Conservation (phyloP, 139 green algal genomes). For the Raphidocelis subcapitata region DNA sequence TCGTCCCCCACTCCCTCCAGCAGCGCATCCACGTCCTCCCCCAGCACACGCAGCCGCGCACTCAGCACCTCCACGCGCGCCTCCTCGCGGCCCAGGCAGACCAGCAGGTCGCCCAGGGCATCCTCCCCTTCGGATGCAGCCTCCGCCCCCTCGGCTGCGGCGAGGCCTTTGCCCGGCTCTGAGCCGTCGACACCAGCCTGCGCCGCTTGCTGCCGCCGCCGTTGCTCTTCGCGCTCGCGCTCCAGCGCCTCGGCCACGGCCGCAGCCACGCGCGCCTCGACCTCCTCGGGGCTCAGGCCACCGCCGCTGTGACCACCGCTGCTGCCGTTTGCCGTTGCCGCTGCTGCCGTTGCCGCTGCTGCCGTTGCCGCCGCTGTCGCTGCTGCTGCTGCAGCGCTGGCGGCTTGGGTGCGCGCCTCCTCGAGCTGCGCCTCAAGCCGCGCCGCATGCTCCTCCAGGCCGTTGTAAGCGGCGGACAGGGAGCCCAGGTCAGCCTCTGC, state of each 20-base stretch:
- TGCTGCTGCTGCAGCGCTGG: slow-evolving; percentile 13
- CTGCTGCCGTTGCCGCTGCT: slow-evolving; percentile 11
- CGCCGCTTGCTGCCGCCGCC: slow-evolving; percentile 2
- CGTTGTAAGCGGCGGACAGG: slow-evolving; percentile 74
- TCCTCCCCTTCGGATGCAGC: slow-evolving; percentile 59
- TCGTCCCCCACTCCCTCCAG: slow-evolving; percentile 34
- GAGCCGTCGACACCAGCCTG: background rate
- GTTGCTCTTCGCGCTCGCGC: background rate
- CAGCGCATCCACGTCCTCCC: slow-evolving; percentile 69
- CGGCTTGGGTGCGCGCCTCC: slow-evolving; percentile 13
- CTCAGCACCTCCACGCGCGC: slow-evolving; percentile 36
- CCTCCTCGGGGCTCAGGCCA: background rate
- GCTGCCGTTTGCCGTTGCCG: background rate
- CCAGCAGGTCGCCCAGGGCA: slow-evolving; percentile 81
- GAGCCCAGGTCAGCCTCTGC: slow-evolving; percentile 61
- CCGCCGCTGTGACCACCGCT: background rate
- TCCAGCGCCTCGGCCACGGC: slow-evolving; percentile 1
- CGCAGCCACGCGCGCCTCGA: background rate
- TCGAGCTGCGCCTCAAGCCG: slow-evolving; percentile 54
- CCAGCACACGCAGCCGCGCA: slow-evolving; percentile 48
- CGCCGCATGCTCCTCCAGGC: slow-evolving; percentile 65
- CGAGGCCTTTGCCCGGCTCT: slow-evolving; percentile 20
- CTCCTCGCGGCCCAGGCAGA: slow-evolving; percentile 70
- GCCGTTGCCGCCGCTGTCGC: background rate
- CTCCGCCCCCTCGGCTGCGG: slow-evolving; percentile 33